Base-by-base conservation (phyloP, 73 alveolate genomes). In the Uronychia binucleata region DNA sequence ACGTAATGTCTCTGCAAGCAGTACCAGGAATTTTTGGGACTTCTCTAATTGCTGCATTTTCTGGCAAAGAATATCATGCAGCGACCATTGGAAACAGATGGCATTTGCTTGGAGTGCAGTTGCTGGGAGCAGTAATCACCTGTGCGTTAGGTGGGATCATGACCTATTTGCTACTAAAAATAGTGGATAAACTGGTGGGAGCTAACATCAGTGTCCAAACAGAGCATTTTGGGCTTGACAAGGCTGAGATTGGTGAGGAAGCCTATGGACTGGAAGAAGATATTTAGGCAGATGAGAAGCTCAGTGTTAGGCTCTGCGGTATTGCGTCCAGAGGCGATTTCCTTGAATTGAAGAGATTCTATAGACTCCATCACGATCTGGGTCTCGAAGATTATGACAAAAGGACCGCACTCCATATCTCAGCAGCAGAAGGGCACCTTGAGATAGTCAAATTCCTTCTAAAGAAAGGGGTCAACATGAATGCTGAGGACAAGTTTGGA, bases 351-450 rank as follows among this genome's bases (percentile, higher is more conserved):
- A 5, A 19, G 19, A 46, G 67, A 19, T 46, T 46, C 67, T 46
- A 46, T 19, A 46, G 67, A 46, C n/a, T 19, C 19, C 67, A 46
- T 46, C 67, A 46, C 19, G 67, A 46, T 19, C 67, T 46, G n/a
- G 19, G 19, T 46, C 67, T 46, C 5, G n/a, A 81, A 32, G 88
- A 81, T 59, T 81, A 81, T 59, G 88, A 81, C 59, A 75, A 79
- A 11, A 58, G 88, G 32, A 81, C 88, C 0, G 88, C 88, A 29
- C 31, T 81, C 0, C 88, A 81, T 60, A 19, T 81, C 25, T 80
- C 88, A 0, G 81, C 82, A 1, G 57, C 88, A n/a, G 82, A 81
- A 31, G 88, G 88, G 28, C 81, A 81, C 31, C 0, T 81, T 1
- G 75, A 31, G 33, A 81, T 81, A 19, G 88, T 81, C 19, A 46